phyloP scores from a whole-genome alignment of 2,329 filamentous ascomycete genomes.

The Ascochyta koolunga region DNA sequence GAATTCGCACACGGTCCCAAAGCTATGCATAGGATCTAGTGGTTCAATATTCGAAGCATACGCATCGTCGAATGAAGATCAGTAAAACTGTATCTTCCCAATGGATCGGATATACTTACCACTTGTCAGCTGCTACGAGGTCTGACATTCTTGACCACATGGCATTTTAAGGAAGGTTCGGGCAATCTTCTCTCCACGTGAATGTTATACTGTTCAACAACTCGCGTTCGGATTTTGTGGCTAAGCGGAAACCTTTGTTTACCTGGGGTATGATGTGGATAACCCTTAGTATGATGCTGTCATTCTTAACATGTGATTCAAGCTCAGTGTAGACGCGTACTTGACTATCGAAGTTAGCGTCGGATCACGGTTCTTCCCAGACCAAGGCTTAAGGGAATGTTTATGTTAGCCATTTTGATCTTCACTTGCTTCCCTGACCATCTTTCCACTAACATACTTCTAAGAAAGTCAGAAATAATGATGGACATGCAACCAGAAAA shows the following conservation, averaged over 20 bases:
- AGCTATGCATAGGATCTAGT: neutral
- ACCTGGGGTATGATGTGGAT: neutral
- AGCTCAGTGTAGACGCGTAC: neutral
- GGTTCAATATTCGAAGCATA: neutral
- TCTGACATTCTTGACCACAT: neutral
- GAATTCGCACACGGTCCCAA: slow-evolving; percentile 7
- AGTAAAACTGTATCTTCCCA: neutral
- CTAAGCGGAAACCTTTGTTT: neutral
- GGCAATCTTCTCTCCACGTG: neutral
- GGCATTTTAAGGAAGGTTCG: neutral
- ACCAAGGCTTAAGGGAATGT: neutral
- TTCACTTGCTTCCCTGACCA: neutral
- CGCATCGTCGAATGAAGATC: neutral
- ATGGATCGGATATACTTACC: neutral
- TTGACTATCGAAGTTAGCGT: neutral
- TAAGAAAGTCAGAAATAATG: neutral
- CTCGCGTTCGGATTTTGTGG: neutral
- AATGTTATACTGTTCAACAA: neutral
- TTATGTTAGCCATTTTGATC: neutral
- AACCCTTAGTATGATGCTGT: neutral
- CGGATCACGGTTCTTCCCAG: neutral
- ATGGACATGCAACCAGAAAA: neutral
- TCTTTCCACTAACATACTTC: neutral
- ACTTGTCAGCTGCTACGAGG: neutral
- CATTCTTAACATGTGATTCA: neutral